These are phyloP conservation scores for Mitragyna speciosa DNA, from an alignment of 257 asterid genomes.

Conservation along the genomic window DNA sequence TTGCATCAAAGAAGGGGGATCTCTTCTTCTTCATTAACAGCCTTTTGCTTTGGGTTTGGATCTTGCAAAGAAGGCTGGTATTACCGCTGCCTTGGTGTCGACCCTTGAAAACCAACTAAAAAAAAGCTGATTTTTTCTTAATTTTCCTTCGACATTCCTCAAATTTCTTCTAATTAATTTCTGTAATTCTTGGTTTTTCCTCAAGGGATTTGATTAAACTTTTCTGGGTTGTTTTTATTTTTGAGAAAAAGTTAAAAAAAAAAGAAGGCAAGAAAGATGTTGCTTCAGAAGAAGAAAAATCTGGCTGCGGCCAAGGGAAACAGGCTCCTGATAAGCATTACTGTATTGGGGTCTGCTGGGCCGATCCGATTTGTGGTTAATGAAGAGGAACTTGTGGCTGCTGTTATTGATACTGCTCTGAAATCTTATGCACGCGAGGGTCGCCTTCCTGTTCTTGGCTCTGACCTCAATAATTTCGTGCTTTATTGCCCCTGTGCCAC, in stretches of 20 bases:
- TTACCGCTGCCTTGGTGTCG: slow-evolving; percentile 89
- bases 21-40: slow-evolving; percentile 38
- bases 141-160: neutral
- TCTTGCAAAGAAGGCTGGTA: slow-evolving; percentile 97
- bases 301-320: slow-evolving; percentile 53
- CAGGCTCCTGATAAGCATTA: slow-evolving; percentile 66
- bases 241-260: slow-evolving; percentile 6
- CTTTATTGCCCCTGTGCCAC: slow-evolving; percentile 73
- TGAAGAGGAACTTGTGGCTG: slow-evolving; percentile 68
- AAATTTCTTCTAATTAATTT: neutral
- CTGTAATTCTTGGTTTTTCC: neutral
- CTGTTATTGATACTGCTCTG: slow-evolving; percentile 75
- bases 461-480: slow-evolving; percentile 60
- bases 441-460: slow-evolving; percentile 79
- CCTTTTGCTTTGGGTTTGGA: slow-evolving; percentile 56
- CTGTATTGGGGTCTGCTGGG: slow-evolving; percentile 85
- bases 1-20: slow-evolving; percentile 66
- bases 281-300: slow-evolving; percentile 81
- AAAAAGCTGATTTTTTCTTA: slow-evolving; percentile 2
- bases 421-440: slow-evolving; percentile 90
- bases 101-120: slow-evolving; percentile 45
- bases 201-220: neutral
- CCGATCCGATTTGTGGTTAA: slow-evolving; percentile 86
- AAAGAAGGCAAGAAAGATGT: slow-evolving; percentile 41
- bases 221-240: neutral